Evolutionary conservation across 2,329 filamentous ascomycete genomes (phyloP), one percentile per base, ranked within the genome.

Genomic region (Chrysoporthe puriensis): DNA sequence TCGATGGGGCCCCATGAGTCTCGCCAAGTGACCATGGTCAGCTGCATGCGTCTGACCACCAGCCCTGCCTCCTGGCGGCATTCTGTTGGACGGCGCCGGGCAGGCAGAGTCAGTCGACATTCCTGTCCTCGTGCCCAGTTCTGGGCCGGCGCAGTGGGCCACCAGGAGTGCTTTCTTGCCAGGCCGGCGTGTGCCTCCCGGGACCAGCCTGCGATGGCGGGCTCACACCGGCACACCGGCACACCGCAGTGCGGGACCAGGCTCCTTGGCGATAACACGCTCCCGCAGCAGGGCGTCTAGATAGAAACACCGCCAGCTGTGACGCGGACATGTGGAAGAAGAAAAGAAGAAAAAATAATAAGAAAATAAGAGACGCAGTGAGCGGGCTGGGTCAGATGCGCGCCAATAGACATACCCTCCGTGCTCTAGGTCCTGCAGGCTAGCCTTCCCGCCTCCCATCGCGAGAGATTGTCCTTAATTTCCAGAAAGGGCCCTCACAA

Each of bases 1-100:
- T 56, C 40, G 44, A 42, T n/a, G 54, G 9, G 43, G 54, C 63
- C 63, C 58, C 54, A 32, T 18, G 34, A 63, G 57, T 21, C 26
- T 6, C 5, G 54, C 14, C 34, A 48, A 48, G 34, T 26, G 42
- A 32, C n/a, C 58, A 14, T 9, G 32, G 65, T 48, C 56, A 65
- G 36, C 59, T 46, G 42, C 42, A 34, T 34, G 4, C 5, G 43
- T 46, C 59, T 61, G 59, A 46, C 54, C 54, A 57, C 34, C 54
- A 18, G 34, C 34, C 13, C 32, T 40, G 34, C 6, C 18, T 26
- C 3, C 6, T n/a, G 54, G 3, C 32, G 26, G 21, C 50, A 13
- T 14, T 32, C 13, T 34, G 26, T 54, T 54, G 50, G 50, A 4
- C n/a, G 8, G 48, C 26, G 32, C 16, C 14, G 54, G 54, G 54